phyloP scores from a whole-genome alignment of 1,284 basidiomycete genomes.

The Chiua sp. region DNA sequence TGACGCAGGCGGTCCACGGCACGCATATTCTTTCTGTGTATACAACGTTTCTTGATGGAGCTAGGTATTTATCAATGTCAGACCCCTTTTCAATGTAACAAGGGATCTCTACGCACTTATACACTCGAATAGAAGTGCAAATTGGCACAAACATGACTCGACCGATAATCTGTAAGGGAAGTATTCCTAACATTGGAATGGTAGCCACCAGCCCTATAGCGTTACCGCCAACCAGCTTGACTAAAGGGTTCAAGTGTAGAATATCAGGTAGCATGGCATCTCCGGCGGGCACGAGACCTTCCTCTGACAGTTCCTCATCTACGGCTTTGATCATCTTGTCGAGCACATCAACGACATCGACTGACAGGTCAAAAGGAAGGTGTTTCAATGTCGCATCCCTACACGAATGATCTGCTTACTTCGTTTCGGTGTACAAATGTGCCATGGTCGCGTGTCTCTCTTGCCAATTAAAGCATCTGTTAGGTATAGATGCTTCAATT shows the following conservation, averaged over 20 bases:
- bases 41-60: background rate
- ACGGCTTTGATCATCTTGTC: conserved; percentile 32
- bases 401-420: conserved; percentile 1
- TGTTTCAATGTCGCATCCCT: background rate
- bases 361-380: too few species aligned
- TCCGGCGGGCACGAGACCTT: conserved; percentile 24
- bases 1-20: conserved; percentile 10
- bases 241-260: conserved; percentile 14
- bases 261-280: conserved; percentile 20
- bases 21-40: conserved; percentile 5
- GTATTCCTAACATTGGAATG: conserved; percentile 11
- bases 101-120: conserved; percentile 15
- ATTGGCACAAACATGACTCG: conserved; percentile 11
- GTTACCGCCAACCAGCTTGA: background rate
- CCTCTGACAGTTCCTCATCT: conserved; percentile 27
- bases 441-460: conserved; percentile 19
- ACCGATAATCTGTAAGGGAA: conserved; percentile 14
- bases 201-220: too few species aligned
- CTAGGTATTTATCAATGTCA: conserved; percentile 16
- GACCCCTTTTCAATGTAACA: background rate
- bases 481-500: conserved; percentile 24
- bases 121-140: conserved; percentile 12
- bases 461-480: conserved; percentile 21
- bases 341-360: conserved; percentile 22
- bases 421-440: conserved; percentile 24